Evolutionary conservation across 371 early-diverging fungal species (phyloP).

Genomic region (Mucor piriformis): DNA sequence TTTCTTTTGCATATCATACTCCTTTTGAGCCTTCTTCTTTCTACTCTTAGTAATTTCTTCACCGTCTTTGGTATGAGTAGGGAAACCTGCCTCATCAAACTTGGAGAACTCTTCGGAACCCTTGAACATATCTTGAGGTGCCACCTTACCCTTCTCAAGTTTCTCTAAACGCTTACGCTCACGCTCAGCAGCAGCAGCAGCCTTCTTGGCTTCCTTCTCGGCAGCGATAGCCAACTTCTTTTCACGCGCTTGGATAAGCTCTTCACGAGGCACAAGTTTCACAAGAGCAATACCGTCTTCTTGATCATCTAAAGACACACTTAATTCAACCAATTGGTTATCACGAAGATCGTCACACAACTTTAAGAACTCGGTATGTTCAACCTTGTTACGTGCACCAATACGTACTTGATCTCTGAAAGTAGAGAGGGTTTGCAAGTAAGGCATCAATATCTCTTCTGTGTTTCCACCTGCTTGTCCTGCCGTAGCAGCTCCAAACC

Average conservation of each 20-base stretch:
- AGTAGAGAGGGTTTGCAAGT: slow-evolving; percentile 74
- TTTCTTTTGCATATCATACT: slow-evolving; percentile 82
- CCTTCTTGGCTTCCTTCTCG: slow-evolving; percentile 70
- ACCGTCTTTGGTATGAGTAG: slow-evolving; percentile 82
- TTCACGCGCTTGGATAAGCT: slow-evolving; percentile 67
- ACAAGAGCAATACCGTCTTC: slow-evolving; percentile 92
- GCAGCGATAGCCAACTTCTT: slow-evolving; percentile 64
- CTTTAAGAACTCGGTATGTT: slow-evolving; percentile 66
- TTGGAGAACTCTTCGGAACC: slow-evolving; percentile 65
- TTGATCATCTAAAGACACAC: slow-evolving; percentile 91
- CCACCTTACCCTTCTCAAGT: slow-evolving; percentile 75
- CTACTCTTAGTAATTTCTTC: slow-evolving; percentile 82
- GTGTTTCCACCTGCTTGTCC: slow-evolving; percentile 35
- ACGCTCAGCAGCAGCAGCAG: slow-evolving; percentile 61
- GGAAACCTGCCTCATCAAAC: slow-evolving; percentile 90
- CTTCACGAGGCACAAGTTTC: slow-evolving; percentile 84
- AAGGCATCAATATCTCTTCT: slow-evolving; percentile 82
- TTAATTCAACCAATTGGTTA: slow-evolving; percentile 80
- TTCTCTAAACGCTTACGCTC: slow-evolving; percentile 71
- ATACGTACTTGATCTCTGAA: slow-evolving; percentile 90
- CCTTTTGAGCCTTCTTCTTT: slow-evolving; percentile 88
- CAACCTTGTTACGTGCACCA: slow-evolving; percentile 62
- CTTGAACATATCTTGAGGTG: slow-evolving; percentile 83
- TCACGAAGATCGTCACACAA: slow-evolving; percentile 90
- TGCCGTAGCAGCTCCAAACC: slow-evolving; percentile 44